Conservation (phyloP, 306 rosid genomes). For the Fragaria iinumae region DNA sequence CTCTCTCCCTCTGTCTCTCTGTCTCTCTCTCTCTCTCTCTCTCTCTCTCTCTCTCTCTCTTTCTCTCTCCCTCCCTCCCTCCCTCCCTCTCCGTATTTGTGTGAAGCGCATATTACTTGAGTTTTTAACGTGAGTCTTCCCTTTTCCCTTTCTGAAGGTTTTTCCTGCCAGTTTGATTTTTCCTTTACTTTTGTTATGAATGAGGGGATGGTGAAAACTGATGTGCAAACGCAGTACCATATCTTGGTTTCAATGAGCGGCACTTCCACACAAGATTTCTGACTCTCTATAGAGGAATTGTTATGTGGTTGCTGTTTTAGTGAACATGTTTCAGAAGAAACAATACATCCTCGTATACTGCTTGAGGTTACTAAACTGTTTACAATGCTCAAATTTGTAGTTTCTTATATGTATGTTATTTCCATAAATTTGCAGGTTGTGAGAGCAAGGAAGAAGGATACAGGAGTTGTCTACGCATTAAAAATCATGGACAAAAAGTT, state of each 20-base stretch:
- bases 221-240: conserved; percentile 1
- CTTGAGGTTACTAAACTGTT: conserved; percentile 11
- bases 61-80: not conserved
- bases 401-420: conserved; percentile 12
- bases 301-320: conserved; percentile 5
- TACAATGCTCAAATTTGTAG: conserved; percentile 14
- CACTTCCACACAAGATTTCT: conserved; percentile 5
- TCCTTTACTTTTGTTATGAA: not conserved
- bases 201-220: not conserved
- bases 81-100: not conserved
- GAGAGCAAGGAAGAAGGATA: conserved; percentile 96
- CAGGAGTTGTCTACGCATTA: conserved; percentile 85
- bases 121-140: not conserved
- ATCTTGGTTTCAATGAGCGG: conserved; percentile 1
- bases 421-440: conserved; percentile 59
- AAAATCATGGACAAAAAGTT: conserved; percentile 98
- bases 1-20: too few relatives aligned
- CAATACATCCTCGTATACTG: not conserved
- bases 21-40: too few relatives aligned
- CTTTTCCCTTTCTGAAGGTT: not conserved
- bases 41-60: too few relatives aligned
- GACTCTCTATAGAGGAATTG: not conserved
- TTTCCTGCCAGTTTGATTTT: not conserved
- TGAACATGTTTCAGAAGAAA: conserved; percentile 13
- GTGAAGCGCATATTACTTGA: not conserved